A percentile compares a stretch with the other conserved stretches of the same genome.
Conservation (phyloP, 495 filamentous ascomycete species). For the Neurospora hispaniola region DNA sequence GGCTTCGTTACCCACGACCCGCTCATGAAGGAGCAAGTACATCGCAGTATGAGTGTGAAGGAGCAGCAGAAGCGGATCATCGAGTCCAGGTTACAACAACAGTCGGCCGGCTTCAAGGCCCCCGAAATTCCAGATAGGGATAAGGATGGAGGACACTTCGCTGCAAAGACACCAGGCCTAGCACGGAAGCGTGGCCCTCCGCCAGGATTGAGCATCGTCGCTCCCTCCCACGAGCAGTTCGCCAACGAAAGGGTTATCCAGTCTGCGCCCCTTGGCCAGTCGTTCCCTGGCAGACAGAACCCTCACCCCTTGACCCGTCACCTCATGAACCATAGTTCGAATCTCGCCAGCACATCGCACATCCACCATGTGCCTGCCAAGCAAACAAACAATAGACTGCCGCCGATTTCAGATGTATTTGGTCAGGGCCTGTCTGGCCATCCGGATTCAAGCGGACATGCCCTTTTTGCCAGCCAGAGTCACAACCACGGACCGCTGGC, state of each 20-base stretch:
- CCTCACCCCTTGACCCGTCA: slow-evolving; percentile 75
- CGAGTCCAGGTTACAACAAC: slow-evolving; percentile 79
- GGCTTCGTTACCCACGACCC: slow-evolving; percentile 95
- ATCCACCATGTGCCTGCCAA: slow-evolving; percentile 84
- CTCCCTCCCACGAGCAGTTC: slow-evolving; percentile 90
- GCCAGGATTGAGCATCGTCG: slow-evolving; percentile 87
- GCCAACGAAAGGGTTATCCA: slow-evolving; percentile 94
- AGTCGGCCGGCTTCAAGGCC: slow-evolving; percentile 65
- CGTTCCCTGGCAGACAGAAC: slow-evolving; percentile 83
- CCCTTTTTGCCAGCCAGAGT: slow-evolving; percentile 25
- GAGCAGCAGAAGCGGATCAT: slow-evolving; percentile 95
- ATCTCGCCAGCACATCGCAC: slow-evolving; percentile 75
- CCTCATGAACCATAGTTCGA: slow-evolving; percentile 74
- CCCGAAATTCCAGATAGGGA: slow-evolving; percentile 37
- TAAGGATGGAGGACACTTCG: slow-evolving; percentile 43
- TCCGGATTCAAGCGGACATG: slow-evolving; percentile 60
- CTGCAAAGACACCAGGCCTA: slow-evolving; percentile 54
- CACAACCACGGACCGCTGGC: slow-evolving; percentile 47
- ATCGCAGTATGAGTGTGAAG: slow-evolving; percentile 83
- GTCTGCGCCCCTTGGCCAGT: slow-evolving; percentile 90
- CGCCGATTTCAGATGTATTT: slow-evolving; percentile 91
- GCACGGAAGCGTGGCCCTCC: slow-evolving; percentile 69
- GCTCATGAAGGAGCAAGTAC: slow-evolving; percentile 88
- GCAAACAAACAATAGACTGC: slow-evolving; percentile 86
- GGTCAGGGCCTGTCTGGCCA: slow-evolving; percentile 68